Percentiles rank a stretch among this genome's conserved stretches.
Evolutionary conservation across 2,329 filamentous ascomycete species (phyloP).

Genomic region (Hypomyces rosellus): DNA sequence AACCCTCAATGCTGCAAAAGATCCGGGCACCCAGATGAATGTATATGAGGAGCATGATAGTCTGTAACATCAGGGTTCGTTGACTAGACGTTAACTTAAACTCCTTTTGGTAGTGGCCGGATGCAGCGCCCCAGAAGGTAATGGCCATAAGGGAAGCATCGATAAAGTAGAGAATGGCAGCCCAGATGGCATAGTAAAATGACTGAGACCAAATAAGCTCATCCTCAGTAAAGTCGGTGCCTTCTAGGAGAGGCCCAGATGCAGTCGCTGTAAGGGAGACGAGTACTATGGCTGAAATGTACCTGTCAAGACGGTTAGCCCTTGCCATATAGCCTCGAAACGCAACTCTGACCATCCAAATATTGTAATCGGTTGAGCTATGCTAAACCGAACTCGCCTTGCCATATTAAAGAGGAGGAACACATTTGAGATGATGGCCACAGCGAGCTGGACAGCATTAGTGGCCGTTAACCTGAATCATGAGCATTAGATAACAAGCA

Average conservation of each 20-base stretch:
- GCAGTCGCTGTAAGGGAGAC: slow-evolving; percentile 61
- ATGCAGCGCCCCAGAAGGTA: slow-evolving; percentile 62
- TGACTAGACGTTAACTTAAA: slow-evolving; percentile 75
- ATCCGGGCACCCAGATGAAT: slow-evolving; percentile 69
- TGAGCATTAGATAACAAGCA: not conserved
- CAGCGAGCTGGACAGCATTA: slow-evolving; percentile 70
- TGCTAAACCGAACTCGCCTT: slow-evolving; percentile 67
- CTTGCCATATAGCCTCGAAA: not conserved
- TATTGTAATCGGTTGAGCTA: slow-evolving; percentile 80
- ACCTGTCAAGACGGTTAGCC: slow-evolving; percentile 27
- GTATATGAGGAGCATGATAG: slow-evolving; percentile 78
- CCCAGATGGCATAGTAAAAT: slow-evolving; percentile 79
- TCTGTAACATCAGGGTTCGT: slow-evolving; percentile 83
- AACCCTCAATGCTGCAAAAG: slow-evolving; percentile 65
- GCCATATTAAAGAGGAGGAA: slow-evolving; percentile 87
- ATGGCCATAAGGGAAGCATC: slow-evolving; percentile 69
- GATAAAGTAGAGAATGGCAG: slow-evolving; percentile 74
- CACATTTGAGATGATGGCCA: slow-evolving; percentile 71
- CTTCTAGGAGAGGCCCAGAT: slow-evolving; percentile 44
- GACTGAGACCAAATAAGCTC: slow-evolving; percentile 68
- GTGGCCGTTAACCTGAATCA: slow-evolving; percentile 57
- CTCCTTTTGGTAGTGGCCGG: slow-evolving; percentile 65
- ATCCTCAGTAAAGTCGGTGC: slow-evolving; percentile 23
- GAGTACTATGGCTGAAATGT: slow-evolving; percentile 57
- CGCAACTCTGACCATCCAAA: slow-evolving; percentile 56